Percentiles rank a stretch among this genome's conserved stretches.
Evolutionary conservation across 352 stramenopile genomes (phyloP).

Genomic region (Salisapilia sapeloensis): DNA sequence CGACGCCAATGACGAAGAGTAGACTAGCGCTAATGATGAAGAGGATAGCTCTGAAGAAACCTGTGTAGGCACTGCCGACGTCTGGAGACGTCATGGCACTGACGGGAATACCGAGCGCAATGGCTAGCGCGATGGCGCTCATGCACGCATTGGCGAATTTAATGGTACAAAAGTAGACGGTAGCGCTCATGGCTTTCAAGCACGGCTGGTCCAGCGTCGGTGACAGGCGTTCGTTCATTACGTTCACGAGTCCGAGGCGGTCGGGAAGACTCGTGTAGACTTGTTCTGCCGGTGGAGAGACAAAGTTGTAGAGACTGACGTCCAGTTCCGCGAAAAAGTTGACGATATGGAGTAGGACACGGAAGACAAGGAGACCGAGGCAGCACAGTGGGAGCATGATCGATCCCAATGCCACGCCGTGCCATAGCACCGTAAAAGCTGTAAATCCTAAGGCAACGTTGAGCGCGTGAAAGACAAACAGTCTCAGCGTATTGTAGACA

Average conservation of each 20-base stretch:
- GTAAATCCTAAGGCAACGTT: conserved; percentile 32
- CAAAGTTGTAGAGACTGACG: conserved; percentile 44
- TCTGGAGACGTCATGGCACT: conserved; percentile 12
- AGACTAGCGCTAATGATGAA: conserved; percentile 23
- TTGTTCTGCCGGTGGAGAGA: conserved; percentile 23
- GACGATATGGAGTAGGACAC: conserved; percentile 35
- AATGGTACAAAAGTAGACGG: conserved; percentile 42
- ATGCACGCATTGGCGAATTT: conserved; percentile 34
- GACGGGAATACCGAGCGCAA: conserved; percentile 32
- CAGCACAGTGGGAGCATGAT: conserved; percentile 45
- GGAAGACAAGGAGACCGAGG: conserved; percentile 39
- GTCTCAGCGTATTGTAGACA: too few species aligned
- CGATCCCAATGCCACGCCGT: conserved; percentile 22
- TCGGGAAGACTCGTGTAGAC: conserved; percentile 22
- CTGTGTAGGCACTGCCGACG: conserved; percentile 17
- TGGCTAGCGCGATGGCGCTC: conserved; percentile 27
- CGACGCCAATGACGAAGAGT: conserved; percentile 27
- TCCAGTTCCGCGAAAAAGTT: conserved; percentile 37
- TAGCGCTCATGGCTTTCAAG: conserved; percentile 14
- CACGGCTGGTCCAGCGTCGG: conserved; percentile 27
- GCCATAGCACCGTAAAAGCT: conserved; percentile 32
- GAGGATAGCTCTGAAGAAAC: conserved; percentile 17
- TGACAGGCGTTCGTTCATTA: conserved; percentile 29
- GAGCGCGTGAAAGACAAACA: conserved; percentile 45
- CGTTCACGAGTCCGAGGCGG: conserved; percentile 11